Evolutionary conservation across 2,329 filamentous ascomycete genomes (phyloP).

Genomic region (Calonectria multiphialidica): DNA sequence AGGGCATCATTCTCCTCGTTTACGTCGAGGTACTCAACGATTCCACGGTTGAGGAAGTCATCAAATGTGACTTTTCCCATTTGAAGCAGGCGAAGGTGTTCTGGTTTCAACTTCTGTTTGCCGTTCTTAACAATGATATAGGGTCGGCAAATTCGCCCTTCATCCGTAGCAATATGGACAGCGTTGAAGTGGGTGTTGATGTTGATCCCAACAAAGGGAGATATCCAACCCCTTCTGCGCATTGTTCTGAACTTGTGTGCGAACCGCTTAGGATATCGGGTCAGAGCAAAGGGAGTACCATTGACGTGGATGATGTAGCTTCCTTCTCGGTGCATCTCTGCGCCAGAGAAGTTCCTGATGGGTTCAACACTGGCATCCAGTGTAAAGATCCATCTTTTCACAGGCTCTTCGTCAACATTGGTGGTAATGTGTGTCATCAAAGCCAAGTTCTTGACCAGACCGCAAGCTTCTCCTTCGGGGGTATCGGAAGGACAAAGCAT

Average conservation of each 20-base stretch:
- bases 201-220: conserved; percentile 96
- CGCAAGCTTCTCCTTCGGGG: conserved; percentile 97
- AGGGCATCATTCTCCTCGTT: conserved; percentile 98
- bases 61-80: conserved; percentile 91
- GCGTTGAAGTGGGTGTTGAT: conserved; percentile 94
- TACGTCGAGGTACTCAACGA: conserved; percentile 97
- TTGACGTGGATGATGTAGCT: conserved; percentile 95
- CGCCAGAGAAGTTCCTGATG: conserved; percentile 77
- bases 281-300: conserved; percentile 91
- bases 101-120: conserved; percentile 81
- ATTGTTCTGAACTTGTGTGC: conserved; percentile 87
- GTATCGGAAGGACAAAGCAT: conserved; percentile 99
- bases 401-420: conserved; percentile 91
- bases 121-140: conserved; percentile 95
- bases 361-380: conserved; percentile 87
- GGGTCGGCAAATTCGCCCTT: conserved; percentile 95
- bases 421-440: conserved; percentile 99
- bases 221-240: conserved; percentile 90
- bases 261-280: conserved; percentile 87
- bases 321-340: conserved; percentile 87
- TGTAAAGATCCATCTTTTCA: conserved; percentile 87
- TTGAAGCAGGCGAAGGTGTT: conserved; percentile 85
- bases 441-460: conserved; percentile 96
- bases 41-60: conserved; percentile 88
- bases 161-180: conserved; percentile 96